A percentile compares a stretch with the other conserved stretches of the same genome.
Evolutionary conservation across 768 basidiomycete genomes (phyloP).

Genomic region (Botryobasidium botryosum): DNA sequence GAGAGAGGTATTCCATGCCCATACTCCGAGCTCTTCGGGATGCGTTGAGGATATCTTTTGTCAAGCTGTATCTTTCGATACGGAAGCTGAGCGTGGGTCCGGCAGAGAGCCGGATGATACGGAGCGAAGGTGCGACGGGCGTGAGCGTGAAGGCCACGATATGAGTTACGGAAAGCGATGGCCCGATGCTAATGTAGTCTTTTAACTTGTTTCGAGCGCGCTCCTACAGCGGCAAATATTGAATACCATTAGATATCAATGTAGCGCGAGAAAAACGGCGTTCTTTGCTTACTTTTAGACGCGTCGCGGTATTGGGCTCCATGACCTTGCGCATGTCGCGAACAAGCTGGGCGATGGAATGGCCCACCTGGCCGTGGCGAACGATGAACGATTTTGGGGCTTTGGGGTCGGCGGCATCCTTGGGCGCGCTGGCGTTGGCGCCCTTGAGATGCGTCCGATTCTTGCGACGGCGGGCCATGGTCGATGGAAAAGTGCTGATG

Average conservation of each 20-base stretch:
- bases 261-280: not conserved
- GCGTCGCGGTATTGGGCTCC: slow-evolving; percentile 93
- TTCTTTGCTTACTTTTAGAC: slow-evolving; percentile 50
- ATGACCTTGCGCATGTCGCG: slow-evolving; percentile 88
- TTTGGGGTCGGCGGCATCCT: no score
- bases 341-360: slow-evolving; percentile 73
- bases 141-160: slow-evolving; percentile 84
- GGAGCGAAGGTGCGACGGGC: slow-evolving; percentile 65
- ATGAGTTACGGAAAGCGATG: slow-evolving; percentile 80
- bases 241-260: slow-evolving; percentile 2
- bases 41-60: slow-evolving; percentile 61
- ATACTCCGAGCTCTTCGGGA: slow-evolving; percentile 53
- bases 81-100: slow-evolving; percentile 92
- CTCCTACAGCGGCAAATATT: slow-evolving; percentile 41
- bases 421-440: no score
- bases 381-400: slow-evolving; percentile 89
- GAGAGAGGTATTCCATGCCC: slow-evolving; percentile 77
- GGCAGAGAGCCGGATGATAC: slow-evolving; percentile 70
- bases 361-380: slow-evolving; percentile 87
- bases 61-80: slow-evolving; percentile 79
- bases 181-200: slow-evolving; percentile 86
- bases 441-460: slow-evolving; percentile 69
- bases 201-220: slow-evolving; percentile 76
- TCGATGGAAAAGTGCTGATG: no score
- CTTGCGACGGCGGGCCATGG: slow-evolving; percentile 68